Conservation (phyloP, 2,329 filamentous ascomycete genomes). For the Penicillium psychrosexuale region DNA sequence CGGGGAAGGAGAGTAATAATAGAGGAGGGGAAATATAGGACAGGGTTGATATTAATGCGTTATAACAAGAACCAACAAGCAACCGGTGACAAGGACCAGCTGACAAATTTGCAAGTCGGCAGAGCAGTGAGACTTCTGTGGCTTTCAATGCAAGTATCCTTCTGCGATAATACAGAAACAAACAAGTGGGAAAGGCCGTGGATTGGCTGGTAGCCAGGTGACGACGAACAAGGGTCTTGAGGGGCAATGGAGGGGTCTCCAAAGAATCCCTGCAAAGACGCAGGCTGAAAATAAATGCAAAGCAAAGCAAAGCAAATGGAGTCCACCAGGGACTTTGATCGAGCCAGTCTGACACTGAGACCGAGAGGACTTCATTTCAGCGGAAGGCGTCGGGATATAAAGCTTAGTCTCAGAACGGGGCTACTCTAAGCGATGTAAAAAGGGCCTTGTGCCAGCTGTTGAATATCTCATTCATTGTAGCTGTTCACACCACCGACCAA, state of each 20-base stretch:
- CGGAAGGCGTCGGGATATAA: constrained; percentile 25
- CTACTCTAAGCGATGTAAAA: constrained; percentile 3
- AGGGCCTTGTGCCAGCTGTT: constrained; percentile 9
- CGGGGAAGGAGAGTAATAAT: neutral
- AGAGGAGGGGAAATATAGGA: neutral
- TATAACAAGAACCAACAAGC: constrained; percentile 3
- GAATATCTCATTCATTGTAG: neutral
- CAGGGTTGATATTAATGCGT: constrained; percentile 3
- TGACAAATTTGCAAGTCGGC: neutral
- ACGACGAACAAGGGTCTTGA: constrained; percentile 14
- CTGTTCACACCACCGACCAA: constrained; percentile 8
- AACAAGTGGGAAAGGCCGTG: neutral
- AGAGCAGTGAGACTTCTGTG: constrained; percentile 1
- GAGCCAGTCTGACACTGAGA: neutral
- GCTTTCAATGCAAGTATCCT: constrained; percentile 6
- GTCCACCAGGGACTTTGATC: neutral
- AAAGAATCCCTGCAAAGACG: constrained; percentile 7
- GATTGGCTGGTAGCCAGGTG: constrained; percentile 16
- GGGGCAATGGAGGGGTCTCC: constrained; percentile 8
- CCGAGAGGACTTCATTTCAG: neutral
- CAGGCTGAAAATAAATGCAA: neutral
- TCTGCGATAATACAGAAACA: constrained; percentile 9
- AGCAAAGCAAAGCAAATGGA: neutral
- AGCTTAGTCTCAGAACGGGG: constrained; percentile 16
- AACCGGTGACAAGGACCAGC: neutral